Evolutionary conservation across 163 green algal genomes (phyloP), one percentile per base, ranked within the genome.

Genomic region (Chlamydomonas reinhardtii): DNA sequence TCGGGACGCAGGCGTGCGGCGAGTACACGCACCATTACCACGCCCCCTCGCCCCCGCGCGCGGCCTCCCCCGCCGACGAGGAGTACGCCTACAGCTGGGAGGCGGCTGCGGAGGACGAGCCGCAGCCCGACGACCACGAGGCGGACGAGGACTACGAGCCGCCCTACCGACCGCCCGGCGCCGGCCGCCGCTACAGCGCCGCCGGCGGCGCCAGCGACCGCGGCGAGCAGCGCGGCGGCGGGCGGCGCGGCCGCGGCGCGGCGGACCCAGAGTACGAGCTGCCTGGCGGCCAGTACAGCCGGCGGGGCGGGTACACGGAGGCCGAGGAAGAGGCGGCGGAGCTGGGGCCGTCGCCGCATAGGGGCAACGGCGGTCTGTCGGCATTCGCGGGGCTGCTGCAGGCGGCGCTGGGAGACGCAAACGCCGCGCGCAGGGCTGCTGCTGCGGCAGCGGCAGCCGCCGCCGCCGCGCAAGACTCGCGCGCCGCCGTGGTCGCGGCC

Each of bases 331-430:
- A 17, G 37, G 29, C 29, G 39, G 64, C 29, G 39, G 6, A 37
- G 39, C 39, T 31, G n/a, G 64, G 9, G 64, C 43, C 64, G 73
- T 19, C 48, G 9, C 48, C 73, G 62, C 25, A 43, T 62, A 62
- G 61, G 2, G 61, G 61, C 61, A 12, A 22, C 24, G 65, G 27
- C 65, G 65, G 15, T 12, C 20, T 34, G 5, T 25, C 52, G 24
- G 79, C 66, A 1, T 59, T 85, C 2, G 79, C 68, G 14, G 79
- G 79, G 27, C 32, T 85, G 48, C 79, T 85, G 39, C 68, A 85
- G 79, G 79, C 68, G 22, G 79, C 79, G 0, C 68, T 85, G 24
- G 79, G 79, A 22, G 59, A 66, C 59, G 22, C 25, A 3, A n/a
- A 66, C 59, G 59, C 59, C 59, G 59, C 59, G 12, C 59, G 59